These are phyloP conservation scores for Saprolegnia diclina DNA, from an alignment of 352 stramenopile genomes.

Conservation along the genomic window DNA sequence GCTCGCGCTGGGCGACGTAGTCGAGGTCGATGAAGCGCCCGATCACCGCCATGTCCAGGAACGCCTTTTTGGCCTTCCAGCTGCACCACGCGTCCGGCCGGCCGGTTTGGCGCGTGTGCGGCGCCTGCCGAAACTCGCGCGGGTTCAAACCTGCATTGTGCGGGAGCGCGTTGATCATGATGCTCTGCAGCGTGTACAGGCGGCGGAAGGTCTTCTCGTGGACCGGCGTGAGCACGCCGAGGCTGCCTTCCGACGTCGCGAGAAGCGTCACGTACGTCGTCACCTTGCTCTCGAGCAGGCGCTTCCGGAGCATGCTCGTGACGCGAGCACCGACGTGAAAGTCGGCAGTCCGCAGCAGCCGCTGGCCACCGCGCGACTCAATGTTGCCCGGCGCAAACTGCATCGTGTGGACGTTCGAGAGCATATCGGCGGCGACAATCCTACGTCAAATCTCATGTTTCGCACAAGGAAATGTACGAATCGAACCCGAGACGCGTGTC, in stretches of 20 bases:
- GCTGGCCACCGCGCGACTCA: slow-evolving; percentile 75
- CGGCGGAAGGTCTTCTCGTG: slow-evolving; percentile 76
- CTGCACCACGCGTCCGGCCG: slow-evolving; percentile 77
- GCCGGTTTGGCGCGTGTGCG: slow-evolving; percentile 45
- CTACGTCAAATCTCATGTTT: neutral
- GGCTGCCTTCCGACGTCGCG: slow-evolving; percentile 70
- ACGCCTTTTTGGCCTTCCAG: slow-evolving; percentile 87
- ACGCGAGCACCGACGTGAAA: slow-evolving; percentile 80
- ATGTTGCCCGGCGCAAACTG: slow-evolving; percentile 83
- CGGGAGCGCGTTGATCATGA: slow-evolving; percentile 85
- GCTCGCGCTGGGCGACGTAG: slow-evolving; percentile 84
- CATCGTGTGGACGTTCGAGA: slow-evolving; percentile 83
- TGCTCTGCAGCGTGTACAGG: slow-evolving; percentile 83
- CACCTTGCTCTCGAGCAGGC: slow-evolving; percentile 35
- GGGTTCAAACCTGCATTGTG: slow-evolving; percentile 83
- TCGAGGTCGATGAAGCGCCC: slow-evolving; percentile 77
- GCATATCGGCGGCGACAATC: slow-evolving; percentile 72
- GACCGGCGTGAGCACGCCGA: slow-evolving; percentile 69
- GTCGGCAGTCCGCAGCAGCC: slow-evolving; percentile 68
- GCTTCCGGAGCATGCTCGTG: slow-evolving; percentile 73
- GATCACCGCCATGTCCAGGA: slow-evolving; percentile 73
- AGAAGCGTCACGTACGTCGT: slow-evolving; percentile 68
- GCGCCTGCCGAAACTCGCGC: slow-evolving; percentile 58
- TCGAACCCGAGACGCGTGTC: slow-evolving; percentile 57
- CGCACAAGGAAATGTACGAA: neutral